Evolutionary conservation across 768 basidiomycete genomes (phyloP).

Genomic region (Termitomyces eurrhizus): DNA sequence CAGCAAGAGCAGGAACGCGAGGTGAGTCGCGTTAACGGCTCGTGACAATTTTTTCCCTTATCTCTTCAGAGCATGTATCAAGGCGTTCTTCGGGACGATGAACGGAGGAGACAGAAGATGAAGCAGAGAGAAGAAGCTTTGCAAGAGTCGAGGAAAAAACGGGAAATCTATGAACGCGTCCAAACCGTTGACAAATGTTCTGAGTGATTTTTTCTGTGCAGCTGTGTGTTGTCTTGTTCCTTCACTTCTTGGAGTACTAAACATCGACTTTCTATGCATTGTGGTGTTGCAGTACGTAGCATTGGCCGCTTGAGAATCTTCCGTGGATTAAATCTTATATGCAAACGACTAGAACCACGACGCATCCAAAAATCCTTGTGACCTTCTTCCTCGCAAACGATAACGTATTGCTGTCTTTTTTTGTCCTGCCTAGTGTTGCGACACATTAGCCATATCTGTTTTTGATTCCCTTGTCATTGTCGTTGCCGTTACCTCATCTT

Average conservation of each 20-base stretch:
- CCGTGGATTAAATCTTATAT: too few relatives aligned
- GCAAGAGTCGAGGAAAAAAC: slow-evolving; percentile 56
- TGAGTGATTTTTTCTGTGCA: background rate
- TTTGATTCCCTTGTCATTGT: background rate
- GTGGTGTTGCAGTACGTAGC: background rate
- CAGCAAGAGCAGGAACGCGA: slow-evolving; percentile 82
- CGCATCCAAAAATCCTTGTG: background rate
- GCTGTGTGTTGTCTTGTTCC: background rate
- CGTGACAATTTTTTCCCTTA: slow-evolving; percentile 1
- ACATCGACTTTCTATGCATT: background rate
- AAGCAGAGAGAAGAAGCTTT: slow-evolving; percentile 59
- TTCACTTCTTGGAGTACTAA: background rate
- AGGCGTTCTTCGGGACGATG: slow-evolving; percentile 88
- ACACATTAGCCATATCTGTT: background rate
- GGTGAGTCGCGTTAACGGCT: slow-evolving; percentile 35
- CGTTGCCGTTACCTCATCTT: background rate
- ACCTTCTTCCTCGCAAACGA: background rate
- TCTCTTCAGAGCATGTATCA: slow-evolving; percentile 77
- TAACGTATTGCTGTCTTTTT: background rate
- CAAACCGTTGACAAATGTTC: slow-evolving; percentile 30
- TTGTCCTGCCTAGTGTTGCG: background rate
- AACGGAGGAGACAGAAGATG: slow-evolving; percentile 70
- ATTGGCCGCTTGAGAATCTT: too few relatives aligned
- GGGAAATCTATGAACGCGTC: slow-evolving; percentile 59
- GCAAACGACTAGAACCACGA: background rate